Evolutionary conservation across 2,329 filamentous ascomycete species (phyloP), one percentile per base, ranked within the genome.

Genomic region (Fusarium protoensiforme): DNA sequence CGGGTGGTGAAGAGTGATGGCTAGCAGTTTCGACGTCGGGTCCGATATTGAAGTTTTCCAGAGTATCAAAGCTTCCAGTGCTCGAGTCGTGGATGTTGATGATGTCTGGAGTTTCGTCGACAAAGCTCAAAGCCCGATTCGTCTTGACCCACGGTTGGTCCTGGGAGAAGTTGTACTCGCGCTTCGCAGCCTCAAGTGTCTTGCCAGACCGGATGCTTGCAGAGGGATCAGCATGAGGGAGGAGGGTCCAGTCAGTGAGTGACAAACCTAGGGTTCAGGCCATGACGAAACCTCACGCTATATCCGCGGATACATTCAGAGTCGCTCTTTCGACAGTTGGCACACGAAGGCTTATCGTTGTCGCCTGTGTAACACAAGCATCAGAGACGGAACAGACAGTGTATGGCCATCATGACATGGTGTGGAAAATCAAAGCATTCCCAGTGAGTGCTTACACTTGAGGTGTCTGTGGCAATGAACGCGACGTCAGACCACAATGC

Each of bases 91-190:
- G 75, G 9, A 78, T 75, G 36, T 77, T 78, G 58, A 78, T 75
- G 14, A 80, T 70, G 16, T 79, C 77, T 38, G 77, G 68, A 4
- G 78, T 80, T 53, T 80, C 78, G 39, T 80, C 77, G 9, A 80
- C 69, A 22, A 80, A 80, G 31, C 77, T 80, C 24, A 80, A 39
- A 24, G 71, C 56, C 56, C 76, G 65, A 41, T 68, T 78, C 27
- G 75, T 77, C 51, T 72, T 72, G 31, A 80, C 77, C 78, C 78
- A 80, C 14, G 75, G 77, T 39, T 80, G 78, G 4, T 75, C 72
- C 14, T 77, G 65, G 7, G 78, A 60, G 48, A 79, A 79, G 10
- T 67, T 70, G 58, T 73, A 79, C 16, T 71, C 73, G 39, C 56
- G 61, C 7, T 67, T 75, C 35, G 72, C 66, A 27, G 62, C 56